phyloP scores from a whole-genome alignment of 2,329 filamentous ascomycete species.

The Aspergillus brunneoviolaceus region DNA sequence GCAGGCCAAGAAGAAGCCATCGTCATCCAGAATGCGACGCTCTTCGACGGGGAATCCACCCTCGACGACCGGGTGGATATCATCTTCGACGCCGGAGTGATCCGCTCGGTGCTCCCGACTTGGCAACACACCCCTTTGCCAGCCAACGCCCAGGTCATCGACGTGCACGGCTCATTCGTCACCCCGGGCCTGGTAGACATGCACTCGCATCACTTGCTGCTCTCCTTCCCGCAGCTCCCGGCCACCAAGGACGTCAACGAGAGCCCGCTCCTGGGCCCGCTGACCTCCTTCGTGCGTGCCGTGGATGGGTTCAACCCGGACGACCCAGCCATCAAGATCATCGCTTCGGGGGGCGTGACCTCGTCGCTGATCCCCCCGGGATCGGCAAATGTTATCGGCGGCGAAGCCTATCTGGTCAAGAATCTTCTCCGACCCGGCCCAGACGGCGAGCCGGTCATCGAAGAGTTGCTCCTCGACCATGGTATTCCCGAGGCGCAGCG shows the following conservation, averaged over 20 bases:
- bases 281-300: constrained; percentile 67
- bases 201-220: constrained; percentile 66
- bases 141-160: neutral
- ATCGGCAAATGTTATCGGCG: constrained; percentile 71
- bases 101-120: neutral
- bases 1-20: neutral
- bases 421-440: constrained; percentile 57
- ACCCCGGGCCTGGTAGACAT: constrained; percentile 70
- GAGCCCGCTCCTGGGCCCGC: constrained; percentile 48
- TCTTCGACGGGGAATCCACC: neutral
- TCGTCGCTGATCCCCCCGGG: constrained; percentile 67
- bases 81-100: neutral
- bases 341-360: constrained; percentile 72
- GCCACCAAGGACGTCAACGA: constrained; percentile 65
- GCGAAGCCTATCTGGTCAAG: constrained; percentile 69
- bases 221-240: constrained; percentile 54
- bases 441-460: constrained; percentile 59
- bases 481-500: constrained; percentile 52
- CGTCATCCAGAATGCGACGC: neutral
- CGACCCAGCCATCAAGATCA: constrained; percentile 65
- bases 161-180: constrained; percentile 33
- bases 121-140: neutral
- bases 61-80: neutral
- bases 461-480: constrained; percentile 63
- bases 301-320: constrained; percentile 64